Evolutionary conservation across 2,329 filamentous ascomycete genomes (phyloP), one percentile per base, ranked within the genome.

Genomic region (Sclerotinia spermophila): DNA sequence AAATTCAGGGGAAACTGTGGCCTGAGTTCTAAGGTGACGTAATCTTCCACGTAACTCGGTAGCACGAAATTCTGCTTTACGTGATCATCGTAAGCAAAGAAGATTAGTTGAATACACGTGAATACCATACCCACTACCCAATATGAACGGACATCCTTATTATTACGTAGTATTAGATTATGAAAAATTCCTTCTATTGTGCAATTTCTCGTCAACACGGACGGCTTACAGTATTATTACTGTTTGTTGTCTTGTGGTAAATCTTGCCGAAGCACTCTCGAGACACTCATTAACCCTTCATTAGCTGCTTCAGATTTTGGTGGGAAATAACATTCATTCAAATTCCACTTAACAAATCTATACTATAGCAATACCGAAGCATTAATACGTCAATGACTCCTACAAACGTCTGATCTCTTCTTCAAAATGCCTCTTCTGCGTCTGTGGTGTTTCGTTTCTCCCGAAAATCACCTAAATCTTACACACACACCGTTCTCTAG

Each of bases 261-360:
- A 10, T 30, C 40, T 65, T 53, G 33, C 61, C 61, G 24, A 65
- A 65, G 61, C 61, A 65, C 42, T 3, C 42, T 35, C 55, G 19
- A 24, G 33, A n/a, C n/a, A 59, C 15, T 40, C 24, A 11, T 65
- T 15, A 38, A 64, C 13, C 44, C 19, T 30, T 17, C 24, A 60
- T 11, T 53, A 65, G 44, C n/a, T 65, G 61, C 61, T 65, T 65
- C 61, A 51, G 27, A 64, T 8, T 65, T 65, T 33, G 5, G 27
- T 15, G 21, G 33, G 27, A 40, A 17, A 59, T 30, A 51, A 19
- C 45, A 30, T 10, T 64, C 44, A 48, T 11, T 64, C 30, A 13
- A 48, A 48, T 51, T 48, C 21, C 21, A 24, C 30, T 27, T 51
- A n/a, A 35, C 30, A 24, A 62, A 48, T 48, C 24, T n/a, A 48